A percentile compares a stretch with the other conserved stretches of the same genome.
These are phyloP conservation scores for Pichia manshurica DNA, from an alignment of 805 yeast genomes.

Conservation along the genomic window DNA sequence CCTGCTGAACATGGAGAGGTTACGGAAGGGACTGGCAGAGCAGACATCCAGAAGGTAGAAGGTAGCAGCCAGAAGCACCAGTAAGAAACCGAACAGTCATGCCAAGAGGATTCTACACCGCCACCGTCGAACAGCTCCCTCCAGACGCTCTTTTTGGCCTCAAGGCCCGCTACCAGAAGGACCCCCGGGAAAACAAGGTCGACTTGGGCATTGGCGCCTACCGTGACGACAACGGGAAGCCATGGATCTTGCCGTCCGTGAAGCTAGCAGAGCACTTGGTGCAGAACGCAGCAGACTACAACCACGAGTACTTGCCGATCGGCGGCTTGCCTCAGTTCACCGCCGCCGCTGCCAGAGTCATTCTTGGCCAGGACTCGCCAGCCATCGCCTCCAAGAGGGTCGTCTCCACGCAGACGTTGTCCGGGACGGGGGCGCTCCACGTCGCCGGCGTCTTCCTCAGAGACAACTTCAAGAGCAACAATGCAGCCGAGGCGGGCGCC, in stretches of 20 bases:
- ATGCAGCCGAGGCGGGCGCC: slow-evolving; percentile 14
- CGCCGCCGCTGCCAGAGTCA: slow-evolving; percentile 63
- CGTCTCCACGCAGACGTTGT: slow-evolving; percentile 67
- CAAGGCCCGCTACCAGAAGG: slow-evolving; percentile 58
- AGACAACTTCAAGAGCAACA: slow-evolving; percentile 37
- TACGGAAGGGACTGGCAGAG: too few species aligned
- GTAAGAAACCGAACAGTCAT: neutral
- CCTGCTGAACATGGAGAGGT: too few species aligned
- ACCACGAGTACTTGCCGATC: slow-evolving; percentile 88
- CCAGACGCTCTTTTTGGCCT: slow-evolving; percentile 86
- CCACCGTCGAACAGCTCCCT: slow-evolving; percentile 56
- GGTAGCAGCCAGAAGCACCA: neutral
- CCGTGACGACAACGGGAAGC: slow-evolving; percentile 83
- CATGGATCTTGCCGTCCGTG: slow-evolving; percentile 83
- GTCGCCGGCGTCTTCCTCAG: slow-evolving; percentile 69
- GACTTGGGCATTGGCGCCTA: slow-evolving; percentile 93
- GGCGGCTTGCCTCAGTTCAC: slow-evolving; percentile 68
- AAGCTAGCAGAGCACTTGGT: slow-evolving; percentile 63
- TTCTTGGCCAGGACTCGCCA: slow-evolving; percentile 56
- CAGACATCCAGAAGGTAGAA: neutral
- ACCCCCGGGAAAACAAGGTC: slow-evolving; percentile 59
- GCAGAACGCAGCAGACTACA: slow-evolving; percentile 52
- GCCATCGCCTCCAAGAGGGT: slow-evolving; percentile 45
- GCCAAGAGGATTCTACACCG: slow-evolving; percentile 23
- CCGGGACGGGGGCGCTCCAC: slow-evolving; percentile 91